Base-by-base conservation (phyloP, 495 filamentous ascomycete species). In the Aspergillus kassunensis region DNA sequence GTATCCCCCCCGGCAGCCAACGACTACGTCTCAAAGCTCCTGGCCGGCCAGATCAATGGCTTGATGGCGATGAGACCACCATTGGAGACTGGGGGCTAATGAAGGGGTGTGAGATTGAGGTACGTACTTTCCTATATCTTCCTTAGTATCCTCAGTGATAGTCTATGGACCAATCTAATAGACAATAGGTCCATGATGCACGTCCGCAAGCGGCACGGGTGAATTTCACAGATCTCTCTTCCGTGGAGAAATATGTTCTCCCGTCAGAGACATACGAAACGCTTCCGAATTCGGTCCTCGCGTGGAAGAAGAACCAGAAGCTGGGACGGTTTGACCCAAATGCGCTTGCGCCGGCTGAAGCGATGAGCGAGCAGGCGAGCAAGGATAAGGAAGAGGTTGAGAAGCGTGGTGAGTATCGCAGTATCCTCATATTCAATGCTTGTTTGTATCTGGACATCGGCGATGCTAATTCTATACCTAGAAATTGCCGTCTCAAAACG, bases 321-420 rank as follows among this genome's bases (percentile, higher is more conserved):
- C 79, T 98, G 19, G 93, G 93, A 31, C 90, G 93, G 24, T 98
- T 98, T 70, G 91, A 97, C 64, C 93, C 93, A 3, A 78, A 80
- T 58, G 88, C 91, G 6, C 83, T 87, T 16, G 79, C 73, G 51
- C 78, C 73, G 2, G 67, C 68, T 25, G 68, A 77, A 18, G 54
- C 83, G 19, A 82, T 90, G 58, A 76, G 83, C 48, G 80, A 85
- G 51, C 90, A 88, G 64, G 76, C 87, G 33, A 73, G 74, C 40
- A 84, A 81, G 23, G 78, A 87, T 51, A 73, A 76, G 47, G 71
- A 69, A 30, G 89, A 95, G 62, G 72, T 95, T 43, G 71, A 75
- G 47, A 72, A 76, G 56, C 78, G 84, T 60, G 80, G 87, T 67
- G 53, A 60, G 64, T 57, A 6, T 45, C 12, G 5, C 40, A 19